A percentile compares a stretch with the other conserved stretches of the same genome.
Evolutionary conservation across 2,329 filamentous ascomycete species (phyloP).

Genomic region (Xylaria sp.): DNA sequence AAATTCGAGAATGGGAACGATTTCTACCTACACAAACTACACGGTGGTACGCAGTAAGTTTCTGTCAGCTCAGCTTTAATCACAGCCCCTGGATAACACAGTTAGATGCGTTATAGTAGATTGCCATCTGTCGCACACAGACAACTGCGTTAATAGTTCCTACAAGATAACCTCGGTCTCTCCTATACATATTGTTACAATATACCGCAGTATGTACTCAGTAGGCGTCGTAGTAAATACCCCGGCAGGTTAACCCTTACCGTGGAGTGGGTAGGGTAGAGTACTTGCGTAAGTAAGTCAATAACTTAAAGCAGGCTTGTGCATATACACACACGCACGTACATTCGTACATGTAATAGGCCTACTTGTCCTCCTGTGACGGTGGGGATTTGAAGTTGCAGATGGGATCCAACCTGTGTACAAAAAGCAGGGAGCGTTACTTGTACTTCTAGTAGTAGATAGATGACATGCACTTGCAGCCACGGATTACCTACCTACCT

Average conservation of each 20-base stretch:
- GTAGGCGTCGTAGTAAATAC: background rate
- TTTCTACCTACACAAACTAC: background rate
- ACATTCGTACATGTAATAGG: background rate
- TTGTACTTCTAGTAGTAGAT: background rate
- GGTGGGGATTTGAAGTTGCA: constrained; percentile 11
- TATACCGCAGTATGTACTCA: no score
- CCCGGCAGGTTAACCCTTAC: background rate
- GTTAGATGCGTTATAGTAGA: background rate
- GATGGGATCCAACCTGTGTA: constrained; percentile 1
- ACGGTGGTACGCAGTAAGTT: background rate
- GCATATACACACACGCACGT: background rate
- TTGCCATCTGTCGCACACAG: constrained; percentile 1
- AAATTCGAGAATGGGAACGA: background rate
- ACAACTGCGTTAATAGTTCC: background rate
- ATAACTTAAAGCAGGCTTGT: constrained; percentile 1
- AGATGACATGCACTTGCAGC: constrained; percentile 7
- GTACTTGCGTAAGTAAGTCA: background rate
- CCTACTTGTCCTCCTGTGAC: background rate
- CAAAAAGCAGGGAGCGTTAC: background rate
- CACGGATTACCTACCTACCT: background rate
- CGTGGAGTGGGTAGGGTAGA: background rate
- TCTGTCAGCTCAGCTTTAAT: constrained; percentile 17
- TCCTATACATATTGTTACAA: background rate
- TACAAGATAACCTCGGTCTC: no score
- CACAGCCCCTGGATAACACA: constrained; percentile 1